A percentile compares a stretch with the other conserved stretches of the same genome.
phyloP scores from a whole-genome alignment of 257 asterid species.

The Jaltomata sinuosa region DNA sequence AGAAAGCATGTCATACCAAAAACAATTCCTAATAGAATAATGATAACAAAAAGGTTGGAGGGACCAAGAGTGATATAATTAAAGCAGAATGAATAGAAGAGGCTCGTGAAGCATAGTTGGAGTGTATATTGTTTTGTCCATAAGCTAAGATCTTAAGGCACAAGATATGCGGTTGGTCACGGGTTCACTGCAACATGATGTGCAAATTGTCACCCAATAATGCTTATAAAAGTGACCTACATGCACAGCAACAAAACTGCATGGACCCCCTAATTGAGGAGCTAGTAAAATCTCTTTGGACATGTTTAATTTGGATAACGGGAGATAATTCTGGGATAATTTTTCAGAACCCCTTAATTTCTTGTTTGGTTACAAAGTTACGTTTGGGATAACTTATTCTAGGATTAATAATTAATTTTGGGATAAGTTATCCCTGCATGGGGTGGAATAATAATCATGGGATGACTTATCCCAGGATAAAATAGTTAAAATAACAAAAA shows the following conservation, averaged over 20 bases:
- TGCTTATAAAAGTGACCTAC: not conserved
- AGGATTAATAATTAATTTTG: too few species aligned
- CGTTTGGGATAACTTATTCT: too few species aligned
- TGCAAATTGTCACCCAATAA: not conserved
- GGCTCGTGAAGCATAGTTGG: conserved; percentile 5
- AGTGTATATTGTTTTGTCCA: not conserved
- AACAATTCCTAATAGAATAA: not conserved
- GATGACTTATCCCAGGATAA: too few species aligned
- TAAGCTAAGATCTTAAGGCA: not conserved
- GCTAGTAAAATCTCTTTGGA: not conserved
- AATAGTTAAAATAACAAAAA: too few species aligned
- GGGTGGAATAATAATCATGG: too few species aligned
- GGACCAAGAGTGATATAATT: not conserved
- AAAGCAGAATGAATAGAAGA: not conserved
- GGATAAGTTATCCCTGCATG: too few species aligned
- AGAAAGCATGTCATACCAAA: not conserved
- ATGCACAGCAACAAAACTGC: not conserved
- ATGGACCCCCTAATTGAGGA: not conserved
- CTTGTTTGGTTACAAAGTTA: too few species aligned
- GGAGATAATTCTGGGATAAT: too few species aligned
- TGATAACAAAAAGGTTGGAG: not conserved
- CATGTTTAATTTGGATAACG: too few species aligned
- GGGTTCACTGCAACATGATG: conserved; percentile 3
- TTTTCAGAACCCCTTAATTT: too few species aligned
- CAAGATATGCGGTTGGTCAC: conserved; percentile 17